Base-by-base conservation (phyloP, 768 basidiomycete genomes). In the Stropharia rugosoannulata region DNA sequence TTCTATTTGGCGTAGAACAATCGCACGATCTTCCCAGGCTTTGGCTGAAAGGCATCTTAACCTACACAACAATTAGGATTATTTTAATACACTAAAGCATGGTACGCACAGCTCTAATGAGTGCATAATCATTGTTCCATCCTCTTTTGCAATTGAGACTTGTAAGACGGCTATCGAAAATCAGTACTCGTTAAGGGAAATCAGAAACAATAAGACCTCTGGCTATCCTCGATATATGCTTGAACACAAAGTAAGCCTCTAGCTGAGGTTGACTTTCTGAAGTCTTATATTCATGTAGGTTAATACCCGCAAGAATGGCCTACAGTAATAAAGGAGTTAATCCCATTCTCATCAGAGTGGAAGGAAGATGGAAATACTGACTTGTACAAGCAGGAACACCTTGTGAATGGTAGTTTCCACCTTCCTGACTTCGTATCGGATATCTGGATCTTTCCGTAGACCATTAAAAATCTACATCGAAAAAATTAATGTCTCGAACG, bases 11-110 rank as follows among this genome's bases (percentile, higher is more conserved):
- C 89, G 81, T 51, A 98, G 80, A 6, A 96, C 88, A 12, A 86
- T 74, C 4, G 93, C 85, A 16, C 90, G 76, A 63, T 94, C 89
- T 63, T 98, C 95, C 96, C 96, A 98, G 41, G 93, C 87, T 62
- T 88, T 93, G 4, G 91, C 92, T 50, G 76, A 80, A 37, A 98
- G 65, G 61, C 86, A 89, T 10, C 95, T 86, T 22, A 88, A 69
- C 27, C 93, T 93, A 45, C 7, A 7, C 16, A 43, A 22, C 15
- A 38, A 18, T 39, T 50, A 10, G 36, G 47, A 49, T 46, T 25
- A 54, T 2, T 22, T 37, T 11, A 16, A 46, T 16, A 41, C n/a
- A 36, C 49, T 40, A 52, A 6, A 19, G n/a, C n/a, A 9, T 40
- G 25, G 55, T 32, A 69, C 84, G 61, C 66, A 87, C 86, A 94